Evolutionary conservation across 495 filamentous ascomycete species (phyloP).

Genomic region (Letharia columbiana): DNA sequence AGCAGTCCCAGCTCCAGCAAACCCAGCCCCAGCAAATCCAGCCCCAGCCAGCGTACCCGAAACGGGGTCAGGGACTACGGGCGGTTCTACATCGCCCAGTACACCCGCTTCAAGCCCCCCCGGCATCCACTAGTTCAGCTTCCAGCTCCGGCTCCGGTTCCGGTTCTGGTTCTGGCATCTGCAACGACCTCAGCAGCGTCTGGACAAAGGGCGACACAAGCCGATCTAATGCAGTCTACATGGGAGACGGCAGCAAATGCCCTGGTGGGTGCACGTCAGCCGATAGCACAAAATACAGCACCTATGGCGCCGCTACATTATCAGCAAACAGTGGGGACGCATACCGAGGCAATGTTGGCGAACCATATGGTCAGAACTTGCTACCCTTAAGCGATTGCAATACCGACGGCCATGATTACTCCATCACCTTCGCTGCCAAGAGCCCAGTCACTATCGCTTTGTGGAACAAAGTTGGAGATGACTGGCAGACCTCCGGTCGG

Average conservation of each 20-base stretch:
- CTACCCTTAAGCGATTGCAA: constrained; percentile 33
- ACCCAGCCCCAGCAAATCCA: neutral
- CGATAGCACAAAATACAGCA: constrained; percentile 4
- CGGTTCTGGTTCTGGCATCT: constrained; percentile 10
- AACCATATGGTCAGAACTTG: constrained; percentile 48
- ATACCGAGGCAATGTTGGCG: constrained; percentile 41
- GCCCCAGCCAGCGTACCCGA: neutral
- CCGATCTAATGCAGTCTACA: constrained; percentile 4
- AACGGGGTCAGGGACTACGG: neutral
- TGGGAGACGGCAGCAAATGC: constrained; percentile 15
- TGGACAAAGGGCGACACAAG: constrained; percentile 11
- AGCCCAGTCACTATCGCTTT: constrained; percentile 38
- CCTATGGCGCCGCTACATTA: constrained; percentile 10
- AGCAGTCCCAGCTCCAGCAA: neutral
- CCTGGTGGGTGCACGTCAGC: constrained; percentile 14
- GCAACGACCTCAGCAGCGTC: constrained; percentile 14
- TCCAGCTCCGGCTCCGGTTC: neutral
- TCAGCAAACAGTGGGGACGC: constrained; percentile 21
- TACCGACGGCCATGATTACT: constrained; percentile 38
- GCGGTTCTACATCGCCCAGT: neutral
- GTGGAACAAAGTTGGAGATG: constrained; percentile 46
- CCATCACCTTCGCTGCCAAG: constrained; percentile 35
- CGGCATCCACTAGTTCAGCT: neutral
- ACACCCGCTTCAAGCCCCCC: constrained; percentile 2
- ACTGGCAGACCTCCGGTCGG: constrained; percentile 25